Evolutionary conservation across 2,329 filamentous ascomycete species (phyloP), one percentile per base, ranked within the genome.

Genomic region (Rosellinia necatrix): DNA sequence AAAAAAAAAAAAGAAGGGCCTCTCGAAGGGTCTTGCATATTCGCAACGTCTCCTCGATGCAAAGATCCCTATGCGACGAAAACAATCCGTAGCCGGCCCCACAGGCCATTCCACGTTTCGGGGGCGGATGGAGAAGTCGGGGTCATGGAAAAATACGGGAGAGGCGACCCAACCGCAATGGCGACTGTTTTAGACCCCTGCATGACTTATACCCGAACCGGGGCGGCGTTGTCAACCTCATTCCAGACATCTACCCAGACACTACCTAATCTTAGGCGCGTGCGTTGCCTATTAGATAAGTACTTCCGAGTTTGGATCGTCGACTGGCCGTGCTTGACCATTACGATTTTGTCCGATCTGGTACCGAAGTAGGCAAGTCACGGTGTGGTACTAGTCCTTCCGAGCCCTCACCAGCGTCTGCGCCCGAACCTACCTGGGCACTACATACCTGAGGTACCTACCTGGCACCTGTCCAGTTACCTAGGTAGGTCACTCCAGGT

Each of bases 111-210:
- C 47, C 43, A 51, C 10, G 54, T 56, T 56, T 43, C 13, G 47
- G 10, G 21, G 32, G 25, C 38, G 19, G 37, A 56, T 56, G 53
- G 58, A 40, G 54, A 50, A 52, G 25, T 48, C 49, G 51, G 54
- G 46, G 47, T 50, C 40, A 61, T 61, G 62, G 62, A 43, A 64
- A 62, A 64, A 64, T 54, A 64, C 62, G 44, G 34, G 53, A 62
- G 34, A 51, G 51, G 61, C n/a, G 32, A 50, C 32, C 21, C 52
- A 40, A 41, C 12, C 17, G 32, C 32, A 48, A 42, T 9, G 24
- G 40, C 46, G 27, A 10, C 34, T 32, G 25, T 46, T 47, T 30
- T 35, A n/a, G 21, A 17, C 58, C 49, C 54, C 41, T 52, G 40
- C 54, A 43, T 43, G 54, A n/a, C 44, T 53, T 27, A 46, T 53